These are phyloP conservation scores for Chaetoceros tenuissimus DNA, from an alignment of 108 stramenopile species.

Conservation along the genomic window DNA sequence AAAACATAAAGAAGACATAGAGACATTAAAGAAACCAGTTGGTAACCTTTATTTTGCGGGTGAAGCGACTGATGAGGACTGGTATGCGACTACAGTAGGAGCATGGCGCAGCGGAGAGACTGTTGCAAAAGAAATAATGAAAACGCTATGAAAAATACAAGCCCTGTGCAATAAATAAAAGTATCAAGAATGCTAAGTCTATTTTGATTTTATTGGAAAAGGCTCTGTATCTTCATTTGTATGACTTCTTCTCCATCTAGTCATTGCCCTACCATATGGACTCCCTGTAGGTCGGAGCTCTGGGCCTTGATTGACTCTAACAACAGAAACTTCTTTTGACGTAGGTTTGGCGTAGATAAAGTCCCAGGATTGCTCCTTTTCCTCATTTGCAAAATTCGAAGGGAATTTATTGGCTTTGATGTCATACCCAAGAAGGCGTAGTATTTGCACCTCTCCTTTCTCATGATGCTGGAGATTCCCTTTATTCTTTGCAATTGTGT, in stretches of 20 bases:
- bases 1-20: neutral
- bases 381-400: constrained; percentile 21
- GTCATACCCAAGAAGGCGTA: constrained; percentile 61
- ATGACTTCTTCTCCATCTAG: constrained; percentile 47
- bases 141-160: too few species aligned
- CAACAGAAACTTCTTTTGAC: constrained; percentile 2
- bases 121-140: constrained; percentile 12
- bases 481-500: constrained; percentile 22
- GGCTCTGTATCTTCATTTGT: constrained; percentile 48
- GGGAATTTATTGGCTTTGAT: constrained; percentile 52
- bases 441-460: constrained; percentile 11
- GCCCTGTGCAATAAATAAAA: too few species aligned
- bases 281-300: constrained; percentile 39
- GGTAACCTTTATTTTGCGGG: constrained; percentile 25
- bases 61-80: constrained; percentile 15
- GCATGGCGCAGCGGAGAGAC: constrained; percentile 8
- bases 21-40: neutral
- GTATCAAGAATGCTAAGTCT: too few species aligned
- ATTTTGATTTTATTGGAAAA: constrained; percentile 10
- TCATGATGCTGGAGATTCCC: neutral
- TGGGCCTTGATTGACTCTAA: constrained; percentile 27
- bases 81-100: constrained; percentile 18
- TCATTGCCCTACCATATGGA: constrained; percentile 61
- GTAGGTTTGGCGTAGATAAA: constrained; percentile 1
- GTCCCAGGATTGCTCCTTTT: neutral